A percentile compares a stretch with the other conserved stretches of the same genome.
phyloP scores from a whole-genome alignment of 2,329 filamentous ascomycete genomes.

The Teratosphaeria destructans region DNA sequence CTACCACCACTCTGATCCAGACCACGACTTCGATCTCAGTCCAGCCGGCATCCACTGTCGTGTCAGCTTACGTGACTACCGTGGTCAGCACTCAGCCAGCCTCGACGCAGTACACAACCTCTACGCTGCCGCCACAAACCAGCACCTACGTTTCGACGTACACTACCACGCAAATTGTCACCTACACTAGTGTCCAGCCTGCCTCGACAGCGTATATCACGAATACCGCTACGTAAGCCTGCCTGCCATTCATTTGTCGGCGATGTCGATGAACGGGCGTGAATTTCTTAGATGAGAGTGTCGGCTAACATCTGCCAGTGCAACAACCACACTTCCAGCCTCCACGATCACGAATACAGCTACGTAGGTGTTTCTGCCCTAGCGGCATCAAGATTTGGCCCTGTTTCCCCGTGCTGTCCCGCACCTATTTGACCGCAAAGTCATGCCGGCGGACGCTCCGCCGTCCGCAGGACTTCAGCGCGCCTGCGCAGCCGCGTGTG shows the following conservation, averaged over 20 bases:
- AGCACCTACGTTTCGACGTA: not conserved
- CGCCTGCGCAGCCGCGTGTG: not conserved
- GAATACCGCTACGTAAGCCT: not conserved
- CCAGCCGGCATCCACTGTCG: not conserved
- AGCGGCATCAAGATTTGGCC: not conserved
- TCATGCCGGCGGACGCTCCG: too few species aligned
- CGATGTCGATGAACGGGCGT: not conserved
- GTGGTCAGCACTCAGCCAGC: not conserved
- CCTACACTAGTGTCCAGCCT: not conserved
- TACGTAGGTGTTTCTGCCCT: not conserved
- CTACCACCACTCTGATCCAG: not conserved
- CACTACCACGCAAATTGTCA: not conserved
- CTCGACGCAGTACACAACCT: not conserved
- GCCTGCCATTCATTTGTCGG: not conserved
- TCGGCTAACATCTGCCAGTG: not conserved
- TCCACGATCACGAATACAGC: not conserved
- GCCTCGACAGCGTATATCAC: not conserved
- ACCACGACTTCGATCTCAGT: not conserved
- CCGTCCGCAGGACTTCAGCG: too few species aligned
- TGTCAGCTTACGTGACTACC: not conserved
- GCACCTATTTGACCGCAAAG: too few species aligned
- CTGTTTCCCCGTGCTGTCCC: not conserved
- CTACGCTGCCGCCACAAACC: not conserved
- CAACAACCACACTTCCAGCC: not conserved
- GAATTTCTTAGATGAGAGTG: not conserved